Conservation (phyloP, 2,329 filamentous ascomycete genomes). For the Madurella mycetomatis region DNA sequence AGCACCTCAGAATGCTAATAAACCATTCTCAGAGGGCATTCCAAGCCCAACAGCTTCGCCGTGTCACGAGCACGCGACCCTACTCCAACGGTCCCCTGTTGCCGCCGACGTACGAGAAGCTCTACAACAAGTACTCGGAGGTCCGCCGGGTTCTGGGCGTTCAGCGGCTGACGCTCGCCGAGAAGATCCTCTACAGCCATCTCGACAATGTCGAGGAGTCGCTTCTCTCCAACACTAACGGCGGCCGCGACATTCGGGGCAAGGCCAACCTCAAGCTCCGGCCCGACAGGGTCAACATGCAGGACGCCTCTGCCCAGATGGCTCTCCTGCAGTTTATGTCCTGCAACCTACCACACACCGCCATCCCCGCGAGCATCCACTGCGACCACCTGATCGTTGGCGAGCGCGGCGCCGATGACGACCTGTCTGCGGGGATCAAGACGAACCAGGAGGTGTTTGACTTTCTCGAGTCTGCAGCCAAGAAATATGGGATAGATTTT, state of each 20-base stretch:
- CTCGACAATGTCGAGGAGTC: conserved; percentile 86
- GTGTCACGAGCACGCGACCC: conserved; percentile 21
- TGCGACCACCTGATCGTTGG: conserved; percentile 99
- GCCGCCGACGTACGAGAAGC: conserved; percentile 74
- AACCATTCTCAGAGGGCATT: conserved; percentile 32
- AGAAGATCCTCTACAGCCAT: conserved; percentile 98
- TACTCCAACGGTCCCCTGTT: conserved; percentile 34
- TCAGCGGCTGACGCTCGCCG: conserved; percentile 74
- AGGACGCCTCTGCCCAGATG: conserved; percentile 98
- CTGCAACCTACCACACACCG: conserved; percentile 81
- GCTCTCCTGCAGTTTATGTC: conserved; percentile 98
- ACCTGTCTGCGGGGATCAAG: conserved; percentile 78
- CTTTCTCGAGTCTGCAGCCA: conserved; percentile 88
- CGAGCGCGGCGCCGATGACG: conserved; percentile 79
- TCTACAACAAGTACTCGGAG: conserved; percentile 70
- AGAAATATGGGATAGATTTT: conserved; percentile 91
- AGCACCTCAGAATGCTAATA: background rate
- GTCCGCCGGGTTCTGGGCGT: conserved; percentile 68
- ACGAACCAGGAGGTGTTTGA: conserved; percentile 97
- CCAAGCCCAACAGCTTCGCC: conserved; percentile 32
- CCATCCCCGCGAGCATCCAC: conserved; percentile 94
- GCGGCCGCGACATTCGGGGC: conserved; percentile 79
- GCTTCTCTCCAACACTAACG: conserved; percentile 74
- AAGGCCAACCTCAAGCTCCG: conserved; percentile 93
- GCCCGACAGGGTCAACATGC: conserved; percentile 97